phyloP scores from a whole-genome alignment of 352 stramenopile genomes.

The Phytophthora ramorum region DNA sequence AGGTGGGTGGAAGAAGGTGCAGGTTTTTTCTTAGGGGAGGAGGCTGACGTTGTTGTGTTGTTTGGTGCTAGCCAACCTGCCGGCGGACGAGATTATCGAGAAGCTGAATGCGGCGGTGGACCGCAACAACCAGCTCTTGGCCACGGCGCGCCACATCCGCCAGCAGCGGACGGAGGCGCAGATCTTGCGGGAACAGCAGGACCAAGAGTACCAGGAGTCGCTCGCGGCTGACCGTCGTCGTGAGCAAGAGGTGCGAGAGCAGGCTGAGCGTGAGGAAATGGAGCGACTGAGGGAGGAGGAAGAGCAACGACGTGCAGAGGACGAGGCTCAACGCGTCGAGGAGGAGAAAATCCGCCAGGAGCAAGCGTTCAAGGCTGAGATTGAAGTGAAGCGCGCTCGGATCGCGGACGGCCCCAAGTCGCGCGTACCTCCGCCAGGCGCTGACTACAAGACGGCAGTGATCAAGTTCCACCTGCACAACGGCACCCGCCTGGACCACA shows the following conservation, averaged over 20 bases:
- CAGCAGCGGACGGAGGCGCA: conserved; percentile 86
- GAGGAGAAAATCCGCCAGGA: conserved; percentile 39
- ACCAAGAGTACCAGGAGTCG: conserved; percentile 93
- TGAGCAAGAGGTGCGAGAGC: conserved; percentile 56
- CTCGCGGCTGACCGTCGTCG: conserved; percentile 90
- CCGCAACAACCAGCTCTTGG: conserved; percentile 81
- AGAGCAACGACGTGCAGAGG: conserved; percentile 37
- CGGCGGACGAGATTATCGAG: conserved; percentile 64
- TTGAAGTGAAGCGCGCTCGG: conserved; percentile 65
- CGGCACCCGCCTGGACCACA: conserved; percentile 72
- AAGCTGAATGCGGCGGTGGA: conserved; percentile 64
- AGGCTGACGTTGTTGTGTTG: neutral
- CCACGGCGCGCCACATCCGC: conserved; percentile 67
- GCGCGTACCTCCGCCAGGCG: conserved; percentile 52
- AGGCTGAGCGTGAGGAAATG: conserved; percentile 55
- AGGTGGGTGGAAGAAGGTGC: conserved; percentile 32
- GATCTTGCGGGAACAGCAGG: conserved; percentile 92
- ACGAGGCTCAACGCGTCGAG: conserved; percentile 34
- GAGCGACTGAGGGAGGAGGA: conserved; percentile 49
- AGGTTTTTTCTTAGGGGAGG: neutral
- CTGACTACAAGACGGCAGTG: conserved; percentile 73
- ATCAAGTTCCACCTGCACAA: conserved; percentile 89
- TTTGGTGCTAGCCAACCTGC: conserved; percentile 58
- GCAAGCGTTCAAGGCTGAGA: conserved; percentile 43
- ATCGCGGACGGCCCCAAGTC: conserved; percentile 56